Evolutionary conservation across 345 rosid species (phyloP).

Genomic region (Fremontodendron californicum): DNA sequence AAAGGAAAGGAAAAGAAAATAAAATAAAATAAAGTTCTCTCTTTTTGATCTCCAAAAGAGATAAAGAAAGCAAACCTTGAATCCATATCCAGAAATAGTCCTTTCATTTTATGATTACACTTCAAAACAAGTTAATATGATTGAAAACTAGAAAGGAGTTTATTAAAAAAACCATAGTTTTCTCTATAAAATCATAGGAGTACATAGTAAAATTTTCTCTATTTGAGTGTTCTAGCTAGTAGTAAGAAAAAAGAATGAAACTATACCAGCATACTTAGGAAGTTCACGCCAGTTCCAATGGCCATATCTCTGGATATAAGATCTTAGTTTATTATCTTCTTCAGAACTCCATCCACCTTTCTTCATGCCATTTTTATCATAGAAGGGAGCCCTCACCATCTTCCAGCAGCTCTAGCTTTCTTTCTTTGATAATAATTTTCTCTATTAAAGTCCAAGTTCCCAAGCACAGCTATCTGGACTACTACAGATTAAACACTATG

Average conservation of each 20-base stretch:
- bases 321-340: constrained; percentile 34
- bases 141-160: neutral
- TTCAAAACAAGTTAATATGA: neutral
- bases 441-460: neutral
- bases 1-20: neutral
- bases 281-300: constrained; percentile 37
- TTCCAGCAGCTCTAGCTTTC: neutral
- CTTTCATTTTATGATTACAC: neutral
- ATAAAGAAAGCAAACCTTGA: no score
- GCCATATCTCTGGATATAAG: constrained; percentile 25
- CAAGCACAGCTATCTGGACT: neutral
- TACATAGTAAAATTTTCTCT: neutral
- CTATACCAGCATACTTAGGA: constrained; percentile 30
- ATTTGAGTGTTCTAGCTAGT: no score
- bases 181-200: neutral
- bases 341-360: constrained; percentile 39
- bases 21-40: neutral
- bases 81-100: no score
- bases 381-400: constrained; percentile 33
- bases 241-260: neutral
- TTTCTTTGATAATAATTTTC: neutral
- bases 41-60: no score
- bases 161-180: neutral
- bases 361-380: constrained; percentile 34
- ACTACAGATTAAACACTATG: neutral